Conservation (phyloP, 1,284 basidiomycete species). For the Pholiota adiposa region DNA sequence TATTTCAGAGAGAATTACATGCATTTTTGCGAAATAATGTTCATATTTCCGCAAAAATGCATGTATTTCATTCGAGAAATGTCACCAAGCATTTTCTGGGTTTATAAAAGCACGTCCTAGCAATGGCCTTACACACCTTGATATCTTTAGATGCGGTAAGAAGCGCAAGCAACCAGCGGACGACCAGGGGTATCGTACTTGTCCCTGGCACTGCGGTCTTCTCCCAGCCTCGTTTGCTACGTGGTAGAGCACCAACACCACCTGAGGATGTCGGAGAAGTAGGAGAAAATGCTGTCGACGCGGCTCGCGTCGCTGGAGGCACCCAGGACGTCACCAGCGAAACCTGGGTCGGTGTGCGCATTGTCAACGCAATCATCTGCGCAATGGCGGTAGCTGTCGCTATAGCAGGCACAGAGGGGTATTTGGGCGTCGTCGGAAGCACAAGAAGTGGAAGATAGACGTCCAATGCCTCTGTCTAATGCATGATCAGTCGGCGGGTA, state of each 20-base stretch:
- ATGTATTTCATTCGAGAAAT: too few species aligned
- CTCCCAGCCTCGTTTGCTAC: constrained; percentile 71
- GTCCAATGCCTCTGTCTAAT: constrained; percentile 62
- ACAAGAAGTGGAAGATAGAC: constrained; percentile 66
- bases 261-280: constrained; percentile 38
- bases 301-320: constrained; percentile 22
- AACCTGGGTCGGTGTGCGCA: background rate
- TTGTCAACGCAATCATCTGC: background rate
- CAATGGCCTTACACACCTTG: too few species aligned
- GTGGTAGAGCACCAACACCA: constrained; percentile 52
- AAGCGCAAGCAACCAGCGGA: constrained; percentile 50
- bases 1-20: too few species aligned
- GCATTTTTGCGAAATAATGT: too few species aligned
- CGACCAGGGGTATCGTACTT: constrained; percentile 54
- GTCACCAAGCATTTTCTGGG: too few species aligned
- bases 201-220: constrained; percentile 42
- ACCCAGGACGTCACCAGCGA: constrained; percentile 40
- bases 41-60: too few species aligned
- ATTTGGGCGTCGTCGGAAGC: constrained; percentile 9
- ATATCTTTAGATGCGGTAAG: constrained; percentile 49
- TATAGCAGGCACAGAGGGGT: background rate
- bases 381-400: background rate
- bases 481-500: constrained; percentile 4
- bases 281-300: constrained; percentile 8
- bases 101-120: too few species aligned